These are phyloP conservation scores for Neurospora cerealis DNA, from an alignment of 495 filamentous ascomycete species.

Conservation along the genomic window DNA sequence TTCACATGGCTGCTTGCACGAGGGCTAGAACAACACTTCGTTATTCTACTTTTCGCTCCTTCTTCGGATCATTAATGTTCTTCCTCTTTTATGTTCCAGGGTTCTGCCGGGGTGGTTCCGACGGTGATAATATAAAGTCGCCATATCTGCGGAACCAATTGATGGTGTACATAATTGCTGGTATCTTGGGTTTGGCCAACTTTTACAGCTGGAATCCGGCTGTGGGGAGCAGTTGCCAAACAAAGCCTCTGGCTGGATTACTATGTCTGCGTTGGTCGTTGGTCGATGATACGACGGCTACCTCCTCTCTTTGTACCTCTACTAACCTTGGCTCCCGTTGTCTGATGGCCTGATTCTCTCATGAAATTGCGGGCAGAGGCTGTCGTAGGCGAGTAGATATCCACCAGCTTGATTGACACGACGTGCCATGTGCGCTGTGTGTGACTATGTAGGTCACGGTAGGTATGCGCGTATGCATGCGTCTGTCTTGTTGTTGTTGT, in stretches of 20 bases:
- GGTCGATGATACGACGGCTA: not conserved
- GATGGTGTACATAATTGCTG: not conserved
- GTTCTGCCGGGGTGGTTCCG: not conserved
- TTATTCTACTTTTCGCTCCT: not conserved
- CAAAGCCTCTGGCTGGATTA: not conserved
- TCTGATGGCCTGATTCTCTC: not conserved
- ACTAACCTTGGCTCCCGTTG: not conserved
- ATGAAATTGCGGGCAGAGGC: not conserved
- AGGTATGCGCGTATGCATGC: no score
- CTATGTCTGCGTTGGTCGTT: not conserved
- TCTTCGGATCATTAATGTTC: not conserved
- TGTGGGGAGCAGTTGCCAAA: conserved; percentile 15
- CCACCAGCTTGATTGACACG: not conserved
- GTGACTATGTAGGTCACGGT: no score
- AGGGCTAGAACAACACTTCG: not conserved
- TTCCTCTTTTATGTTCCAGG: no score
- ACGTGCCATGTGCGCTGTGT: not conserved
- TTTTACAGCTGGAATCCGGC: conserved; percentile 33
- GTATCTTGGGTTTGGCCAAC: conserved; percentile 4
- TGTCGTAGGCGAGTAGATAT: not conserved
- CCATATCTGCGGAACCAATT: not conserved
- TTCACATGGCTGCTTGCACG: no score
- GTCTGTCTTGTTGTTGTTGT: no score
- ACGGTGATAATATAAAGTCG: not conserved
- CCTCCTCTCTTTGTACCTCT: not conserved